Percentiles rank a stretch among this genome's conserved stretches.
phyloP scores from a whole-genome alignment of 2,329 filamentous ascomycete genomes.

The Hypoxylon sp. region DNA sequence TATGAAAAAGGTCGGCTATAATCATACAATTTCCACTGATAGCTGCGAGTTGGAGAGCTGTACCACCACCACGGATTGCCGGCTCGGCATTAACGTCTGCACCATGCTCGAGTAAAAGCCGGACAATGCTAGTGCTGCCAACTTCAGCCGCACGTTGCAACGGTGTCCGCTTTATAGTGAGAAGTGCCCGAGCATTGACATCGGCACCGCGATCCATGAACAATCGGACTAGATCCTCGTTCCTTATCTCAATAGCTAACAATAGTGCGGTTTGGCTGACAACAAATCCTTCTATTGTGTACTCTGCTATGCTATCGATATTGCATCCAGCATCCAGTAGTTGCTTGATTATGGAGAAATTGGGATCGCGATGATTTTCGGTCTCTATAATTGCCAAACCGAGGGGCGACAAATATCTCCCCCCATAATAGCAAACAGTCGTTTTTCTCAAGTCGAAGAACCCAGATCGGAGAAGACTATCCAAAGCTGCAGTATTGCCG shows the following conservation, averaged over 20 bases:
- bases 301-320: constrained; percentile 1
- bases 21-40: constrained; percentile 11
- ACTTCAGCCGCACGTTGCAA: constrained; percentile 4
- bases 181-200: neutral
- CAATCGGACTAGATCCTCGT: neutral
- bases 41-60: constrained; percentile 16
- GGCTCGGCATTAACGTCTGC: constrained; percentile 4
- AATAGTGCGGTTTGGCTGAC: constrained; percentile 5
- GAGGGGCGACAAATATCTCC: neutral
- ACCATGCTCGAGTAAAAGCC: neutral
- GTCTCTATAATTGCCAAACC: constrained; percentile 1
- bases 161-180: constrained; percentile 6
- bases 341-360: neutral
- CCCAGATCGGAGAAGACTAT: neutral
- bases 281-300: neutral
- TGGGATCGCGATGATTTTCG: neutral
- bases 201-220: constrained; percentile 5
- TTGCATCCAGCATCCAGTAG: constrained; percentile 5
- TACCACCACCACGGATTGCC: neutral
- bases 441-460: neutral
- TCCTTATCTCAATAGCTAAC: constrained; percentile 1
- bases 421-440: too few species aligned
- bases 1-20: neutral
- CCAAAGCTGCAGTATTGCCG: neutral
- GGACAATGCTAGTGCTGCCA: constrained; percentile 5